These are phyloP conservation scores for Penicillium canescens DNA, from an alignment of 495 filamentous ascomycete genomes.

Conservation along the genomic window DNA sequence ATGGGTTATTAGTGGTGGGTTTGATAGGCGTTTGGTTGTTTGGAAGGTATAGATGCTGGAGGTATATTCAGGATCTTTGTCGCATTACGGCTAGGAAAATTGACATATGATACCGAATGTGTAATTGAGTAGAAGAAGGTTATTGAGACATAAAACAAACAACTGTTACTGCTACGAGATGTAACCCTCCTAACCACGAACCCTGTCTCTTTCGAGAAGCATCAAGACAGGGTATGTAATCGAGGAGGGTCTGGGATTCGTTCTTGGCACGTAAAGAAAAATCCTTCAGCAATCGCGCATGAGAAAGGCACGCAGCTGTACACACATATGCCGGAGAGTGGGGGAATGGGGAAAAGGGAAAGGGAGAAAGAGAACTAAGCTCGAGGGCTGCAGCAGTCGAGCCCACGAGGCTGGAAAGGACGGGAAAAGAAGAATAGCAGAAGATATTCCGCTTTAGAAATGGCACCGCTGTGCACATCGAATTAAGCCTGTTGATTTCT, in stretches of 20 bases:
- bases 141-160: neutral
- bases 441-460: conserved; percentile 14
- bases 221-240: conserved; percentile 87
- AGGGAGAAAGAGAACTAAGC: conserved; percentile 9
- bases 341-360: conserved; percentile 21
- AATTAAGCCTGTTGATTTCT: conserved; percentile 39
- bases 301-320: conserved; percentile 83
- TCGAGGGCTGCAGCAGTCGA: conserved; percentile 8
- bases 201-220: conserved; percentile 60
- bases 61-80: neutral
- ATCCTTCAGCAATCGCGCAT: conserved; percentile 96
- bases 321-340: conserved; percentile 89
- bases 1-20: conserved; percentile 66
- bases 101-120: neutral
- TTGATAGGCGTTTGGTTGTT: conserved; percentile 63
- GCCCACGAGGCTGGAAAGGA: conserved; percentile 5
- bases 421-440: conserved; percentile 6
- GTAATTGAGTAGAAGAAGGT: neutral
- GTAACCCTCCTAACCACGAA: conserved; percentile 89
- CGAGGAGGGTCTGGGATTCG: conserved; percentile 57
- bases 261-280: conserved; percentile 87
- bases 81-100: neutral
- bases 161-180: conserved; percentile 39
- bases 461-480: conserved; percentile 30
- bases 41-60: conserved; percentile 45